Conservation (phyloP, 2,329 filamentous ascomycete species). For the Cyanodermella asteris region DNA sequence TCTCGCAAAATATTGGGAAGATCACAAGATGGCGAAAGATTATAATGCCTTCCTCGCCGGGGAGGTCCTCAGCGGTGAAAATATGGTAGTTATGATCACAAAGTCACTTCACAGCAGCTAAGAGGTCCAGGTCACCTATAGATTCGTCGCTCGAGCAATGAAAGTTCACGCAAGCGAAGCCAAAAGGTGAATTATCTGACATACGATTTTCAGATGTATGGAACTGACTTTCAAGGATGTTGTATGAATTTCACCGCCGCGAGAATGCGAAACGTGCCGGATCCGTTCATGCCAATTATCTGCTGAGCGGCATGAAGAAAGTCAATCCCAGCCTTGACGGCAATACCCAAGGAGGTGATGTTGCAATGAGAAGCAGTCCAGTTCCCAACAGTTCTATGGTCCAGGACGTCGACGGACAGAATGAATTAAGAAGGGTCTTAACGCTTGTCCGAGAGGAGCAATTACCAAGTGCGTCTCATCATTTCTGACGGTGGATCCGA, state of each 20-base stretch:
- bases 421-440: conserved; percentile 35
- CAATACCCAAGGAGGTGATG: conserved; percentile 33
- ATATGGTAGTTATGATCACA: conserved; percentile 32
- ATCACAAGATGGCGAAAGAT: conserved; percentile 3
- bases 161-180: conserved; percentile 70
- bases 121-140: conserved; percentile 54
- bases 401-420: conserved; percentile 27
- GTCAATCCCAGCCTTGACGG: conserved; percentile 17
- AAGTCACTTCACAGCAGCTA: conserved; percentile 2
- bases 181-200: conserved; percentile 43
- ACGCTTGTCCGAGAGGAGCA: conserved; percentile 51
- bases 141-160: conserved; percentile 58
- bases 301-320: conserved; percentile 49
- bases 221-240: conserved; percentile 38
- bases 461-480: conserved; percentile 34
- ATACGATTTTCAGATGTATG: background rate
- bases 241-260: conserved; percentile 61
- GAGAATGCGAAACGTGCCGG: conserved; percentile 55
- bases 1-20: no score
- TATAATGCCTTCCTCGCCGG: conserved; percentile 40
- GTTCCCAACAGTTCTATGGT: conserved; percentile 46
- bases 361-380: conserved; percentile 42
- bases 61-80: conserved; percentile 53
- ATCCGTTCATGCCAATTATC: conserved; percentile 77
- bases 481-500: background rate